Base-by-base conservation (phyloP, 495 filamentous ascomycete species). In the Trichocladium uniseriatum region DNA sequence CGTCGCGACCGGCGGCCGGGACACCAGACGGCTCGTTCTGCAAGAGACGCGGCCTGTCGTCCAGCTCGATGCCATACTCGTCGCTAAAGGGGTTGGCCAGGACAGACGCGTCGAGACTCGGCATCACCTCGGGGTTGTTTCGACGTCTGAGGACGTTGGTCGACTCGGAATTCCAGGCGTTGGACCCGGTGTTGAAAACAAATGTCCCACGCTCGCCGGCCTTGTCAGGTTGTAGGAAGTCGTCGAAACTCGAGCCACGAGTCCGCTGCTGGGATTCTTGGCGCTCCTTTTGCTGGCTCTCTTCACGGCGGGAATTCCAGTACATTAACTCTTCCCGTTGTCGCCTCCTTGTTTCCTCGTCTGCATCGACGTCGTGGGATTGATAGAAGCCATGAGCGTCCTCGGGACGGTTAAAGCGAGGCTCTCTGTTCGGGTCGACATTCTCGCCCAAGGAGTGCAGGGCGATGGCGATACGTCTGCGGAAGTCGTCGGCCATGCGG, bases 361-460 rank as follows among this genome's bases (percentile, higher is more conserved):
- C 82, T 38, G 83, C 86, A 15, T 82, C 81, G 15, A 82, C 72
- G 8, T 72, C 76, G 10, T 70, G 52, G 14, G 72, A 73, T 45
- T 68, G 57, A 15, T 77, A 51, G 60, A 79, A 79, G 9, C 75
- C 76, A 34, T 78, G 68, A 42, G 75, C 76, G 67, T 79, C 76
- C 61, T 79, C 76, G 46, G 76, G 76, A 19, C 75, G 64, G 56
- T 78, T 78, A 63, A 78, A 79, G 15, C 69, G 62, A 32, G 75
- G 76, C 42, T 73, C 42, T 37, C 74, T 75, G 58, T 49, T 38
- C 19, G 86, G 82, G 49, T 81, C 78, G 45, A 89, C 75, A 49
- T 81, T 85, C 60, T 91, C 87, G 44, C 85, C 87, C 1, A 91
- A 76, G 35, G 76, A 76, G 58, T 90, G 83, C 21, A 94, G 67